phyloP scores from a whole-genome alignment of 768 basidiomycete genomes.

The Leucocoprinus birnbaumii region DNA sequence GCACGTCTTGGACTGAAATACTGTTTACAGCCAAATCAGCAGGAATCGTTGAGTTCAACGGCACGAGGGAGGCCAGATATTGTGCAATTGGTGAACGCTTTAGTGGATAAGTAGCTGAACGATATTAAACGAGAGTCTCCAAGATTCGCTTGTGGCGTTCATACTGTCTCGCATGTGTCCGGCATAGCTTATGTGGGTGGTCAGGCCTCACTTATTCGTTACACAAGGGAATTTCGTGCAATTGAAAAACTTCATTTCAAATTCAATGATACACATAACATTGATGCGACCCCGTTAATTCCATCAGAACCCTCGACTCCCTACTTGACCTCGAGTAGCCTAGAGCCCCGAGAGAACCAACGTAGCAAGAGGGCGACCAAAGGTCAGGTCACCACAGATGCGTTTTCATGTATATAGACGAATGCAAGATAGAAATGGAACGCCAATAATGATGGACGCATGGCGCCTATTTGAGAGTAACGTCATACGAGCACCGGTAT shows the following conservation, averaged over 20 bases:
- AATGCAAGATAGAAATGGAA: constrained; percentile 1
- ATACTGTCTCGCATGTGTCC: too few relatives aligned
- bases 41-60: too few relatives aligned
- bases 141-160: too few relatives aligned
- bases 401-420: constrained; percentile 7
- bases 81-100: too few relatives aligned
- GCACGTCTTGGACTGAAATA: too few relatives aligned
- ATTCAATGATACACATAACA: background rate
- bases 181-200: too few relatives aligned
- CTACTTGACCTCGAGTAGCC: background rate
- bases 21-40: too few relatives aligned
- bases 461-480: background rate
- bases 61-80: too few relatives aligned
- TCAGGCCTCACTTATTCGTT: background rate
- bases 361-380: background rate
- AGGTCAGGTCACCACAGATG: background rate
- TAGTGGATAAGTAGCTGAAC: too few relatives aligned
- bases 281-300: constrained; percentile 6
- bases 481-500: background rate
- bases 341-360: background rate
- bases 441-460: background rate
- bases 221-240: background rate
- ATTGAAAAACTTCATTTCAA: constrained; percentile 3
- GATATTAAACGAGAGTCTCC: too few relatives aligned
- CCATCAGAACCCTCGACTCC: background rate